phyloP scores from a whole-genome alignment of 2,329 filamentous ascomycete genomes.

The Chrysosphaeria jannelii region DNA sequence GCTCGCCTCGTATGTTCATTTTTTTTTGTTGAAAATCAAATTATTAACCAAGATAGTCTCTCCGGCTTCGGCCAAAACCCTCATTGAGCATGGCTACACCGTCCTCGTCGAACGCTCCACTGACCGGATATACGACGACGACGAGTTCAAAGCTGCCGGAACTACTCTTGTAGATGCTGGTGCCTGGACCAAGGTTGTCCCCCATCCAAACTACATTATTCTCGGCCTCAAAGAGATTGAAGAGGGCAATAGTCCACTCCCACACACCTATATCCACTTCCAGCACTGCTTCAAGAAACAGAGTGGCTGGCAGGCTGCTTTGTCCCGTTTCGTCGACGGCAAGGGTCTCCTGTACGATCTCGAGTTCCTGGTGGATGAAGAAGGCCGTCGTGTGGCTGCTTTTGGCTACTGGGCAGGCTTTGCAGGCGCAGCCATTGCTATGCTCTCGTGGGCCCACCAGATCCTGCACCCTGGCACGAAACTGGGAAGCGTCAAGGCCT shows the following conservation, averaged over 20 bases:
- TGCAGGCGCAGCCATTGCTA: slow-evolving; percentile 38
- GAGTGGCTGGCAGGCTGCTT: slow-evolving; percentile 46
- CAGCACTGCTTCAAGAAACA: slow-evolving; percentile 43
- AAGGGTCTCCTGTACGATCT: slow-evolving; percentile 56
- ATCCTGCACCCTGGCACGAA: slow-evolving; percentile 20
- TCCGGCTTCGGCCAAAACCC: slow-evolving; percentile 12
- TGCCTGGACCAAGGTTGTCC: too few species aligned
- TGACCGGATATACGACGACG: slow-evolving; percentile 33
- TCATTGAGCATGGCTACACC: slow-evolving; percentile 37
- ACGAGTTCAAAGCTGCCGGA: slow-evolving; percentile 29
- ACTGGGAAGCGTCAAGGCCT: slow-evolving; percentile 2
- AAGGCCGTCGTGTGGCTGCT: slow-evolving; percentile 37
- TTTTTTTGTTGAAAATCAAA: too few species aligned
- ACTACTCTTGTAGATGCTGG: slow-evolving; percentile 34
- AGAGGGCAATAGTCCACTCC: slow-evolving; percentile 36
- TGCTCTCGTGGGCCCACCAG: slow-evolving; percentile 66
- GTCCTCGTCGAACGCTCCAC: slow-evolving; percentile 36
- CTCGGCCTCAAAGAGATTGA: slow-evolving; percentile 53
- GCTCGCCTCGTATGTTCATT: slow-evolving; percentile 4
- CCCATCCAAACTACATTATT: too few species aligned
- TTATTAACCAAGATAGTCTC: slow-evolving; percentile 3
- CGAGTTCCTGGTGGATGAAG: slow-evolving; percentile 48
- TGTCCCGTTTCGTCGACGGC: slow-evolving; percentile 51
- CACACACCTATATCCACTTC: slow-evolving; percentile 44
- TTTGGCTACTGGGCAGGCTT: slow-evolving; percentile 54